phyloP scores from a whole-genome alignment of 1,284 basidiomycete species.

The Schizophyllum amplum region DNA sequence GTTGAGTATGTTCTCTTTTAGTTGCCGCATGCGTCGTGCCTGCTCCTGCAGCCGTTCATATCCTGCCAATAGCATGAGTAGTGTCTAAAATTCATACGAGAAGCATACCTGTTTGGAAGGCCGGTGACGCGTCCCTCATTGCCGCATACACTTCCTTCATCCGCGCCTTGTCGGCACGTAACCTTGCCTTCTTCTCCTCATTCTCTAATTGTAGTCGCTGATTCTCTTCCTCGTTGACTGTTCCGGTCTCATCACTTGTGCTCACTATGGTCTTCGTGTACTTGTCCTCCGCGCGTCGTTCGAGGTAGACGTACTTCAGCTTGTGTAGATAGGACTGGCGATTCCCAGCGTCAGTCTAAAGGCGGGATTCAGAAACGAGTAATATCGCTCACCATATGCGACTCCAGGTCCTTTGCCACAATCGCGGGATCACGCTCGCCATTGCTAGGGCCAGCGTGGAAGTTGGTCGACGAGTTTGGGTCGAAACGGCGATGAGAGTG shows the following conservation, averaged over 20 bases:
- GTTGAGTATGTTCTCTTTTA: background rate
- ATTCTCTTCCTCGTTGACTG: background rate
- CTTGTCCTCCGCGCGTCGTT: background rate
- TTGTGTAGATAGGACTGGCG: background rate
- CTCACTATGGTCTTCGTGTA: background rate
- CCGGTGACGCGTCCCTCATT: background rate
- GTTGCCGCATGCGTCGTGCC: background rate
- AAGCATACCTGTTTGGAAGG: background rate
- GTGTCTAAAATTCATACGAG: background rate
- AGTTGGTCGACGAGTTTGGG: background rate
- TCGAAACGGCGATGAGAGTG: background rate
- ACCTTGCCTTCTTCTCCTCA: background rate
- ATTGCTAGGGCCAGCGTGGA: background rate
- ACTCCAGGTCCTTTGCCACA: background rate
- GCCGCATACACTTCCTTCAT: background rate
- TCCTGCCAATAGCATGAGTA: background rate
- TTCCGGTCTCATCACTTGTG: background rate
- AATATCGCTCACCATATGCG: background rate
- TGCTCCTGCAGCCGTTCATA: background rate
- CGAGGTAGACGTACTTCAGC: background rate
- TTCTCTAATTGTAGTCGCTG: background rate
- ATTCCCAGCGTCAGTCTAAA: background rate
- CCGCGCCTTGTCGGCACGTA: background rate
- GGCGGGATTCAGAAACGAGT: too few species aligned
- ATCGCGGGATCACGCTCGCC: background rate